Conservation (phyloP, 768 basidiomycete genomes). For the Mrakia hoshinonis region DNA sequence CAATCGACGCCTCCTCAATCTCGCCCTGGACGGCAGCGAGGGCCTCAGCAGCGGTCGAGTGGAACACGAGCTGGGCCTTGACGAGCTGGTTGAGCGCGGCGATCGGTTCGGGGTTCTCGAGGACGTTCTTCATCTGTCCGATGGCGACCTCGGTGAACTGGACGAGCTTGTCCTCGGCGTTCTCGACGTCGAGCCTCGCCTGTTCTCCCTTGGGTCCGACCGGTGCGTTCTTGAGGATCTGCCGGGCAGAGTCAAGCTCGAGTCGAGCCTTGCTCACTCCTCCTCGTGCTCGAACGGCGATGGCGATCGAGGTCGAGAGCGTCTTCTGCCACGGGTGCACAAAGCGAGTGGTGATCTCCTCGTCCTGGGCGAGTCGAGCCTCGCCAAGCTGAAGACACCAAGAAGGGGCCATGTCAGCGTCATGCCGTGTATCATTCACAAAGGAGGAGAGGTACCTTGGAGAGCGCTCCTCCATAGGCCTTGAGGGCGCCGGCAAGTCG, state of each 20-base stretch:
- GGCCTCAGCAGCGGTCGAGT: slow-evolving; percentile 67
- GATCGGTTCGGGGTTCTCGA: slow-evolving; percentile 94
- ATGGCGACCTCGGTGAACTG: slow-evolving; percentile 95
- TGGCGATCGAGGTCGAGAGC: slow-evolving; percentile 66
- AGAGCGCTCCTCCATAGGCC: slow-evolving; percentile 73
- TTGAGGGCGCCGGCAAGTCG: slow-evolving; percentile 67
- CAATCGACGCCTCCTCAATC: slow-evolving; percentile 36
- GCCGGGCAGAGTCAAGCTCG: slow-evolving; percentile 85
- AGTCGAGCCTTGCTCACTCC: slow-evolving; percentile 69
- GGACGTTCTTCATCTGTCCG: slow-evolving; percentile 56
- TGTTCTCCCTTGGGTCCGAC: slow-evolving; percentile 71
- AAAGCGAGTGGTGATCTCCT: slow-evolving; percentile 55
- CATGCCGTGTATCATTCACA: background rate
- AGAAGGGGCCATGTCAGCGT: background rate
- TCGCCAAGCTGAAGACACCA: slow-evolving; percentile 22
- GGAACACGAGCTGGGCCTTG: slow-evolving; percentile 78
- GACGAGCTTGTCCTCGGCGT: slow-evolving; percentile 72
- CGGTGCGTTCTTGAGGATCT: slow-evolving; percentile 64
- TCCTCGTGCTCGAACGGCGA: slow-evolving; percentile 87
- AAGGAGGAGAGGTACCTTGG: slow-evolving; percentile 48
- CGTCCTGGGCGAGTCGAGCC: slow-evolving; percentile 69
- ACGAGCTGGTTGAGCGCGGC: slow-evolving; percentile 86
- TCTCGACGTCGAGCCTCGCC: slow-evolving; percentile 50
- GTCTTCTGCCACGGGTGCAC: slow-evolving; percentile 81
- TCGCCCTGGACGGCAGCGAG: slow-evolving; percentile 41